A percentile compares a stretch with the other conserved stretches of the same genome.
Conservation (phyloP, 139 green algal genomes). For the Chlamydomonas incerta region DNA sequence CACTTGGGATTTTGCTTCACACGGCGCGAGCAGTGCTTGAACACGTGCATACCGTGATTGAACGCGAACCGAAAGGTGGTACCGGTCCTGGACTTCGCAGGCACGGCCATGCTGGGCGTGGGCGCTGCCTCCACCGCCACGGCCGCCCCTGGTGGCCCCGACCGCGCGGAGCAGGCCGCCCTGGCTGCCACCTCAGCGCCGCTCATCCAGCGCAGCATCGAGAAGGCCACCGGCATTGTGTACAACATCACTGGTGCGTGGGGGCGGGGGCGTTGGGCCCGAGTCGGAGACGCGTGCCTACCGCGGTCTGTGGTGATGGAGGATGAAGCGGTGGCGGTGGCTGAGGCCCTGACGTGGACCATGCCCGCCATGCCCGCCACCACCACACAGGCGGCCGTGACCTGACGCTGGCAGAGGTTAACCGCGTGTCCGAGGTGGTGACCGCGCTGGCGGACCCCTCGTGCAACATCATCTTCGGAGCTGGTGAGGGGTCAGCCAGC, state of each 20-base stretch:
- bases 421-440: slow-evolving; percentile 93
- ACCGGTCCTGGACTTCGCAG: too few species aligned
- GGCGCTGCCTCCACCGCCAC: slow-evolving; percentile 60
- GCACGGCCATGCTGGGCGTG: slow-evolving; percentile 94
- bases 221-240: slow-evolving; percentile 93
- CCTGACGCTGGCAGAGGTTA: slow-evolving; percentile 94
- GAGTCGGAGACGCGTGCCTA: too few species aligned
- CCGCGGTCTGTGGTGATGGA: too few species aligned
- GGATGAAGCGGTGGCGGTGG: too few species aligned
- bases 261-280: too few species aligned
- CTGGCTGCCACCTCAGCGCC: slow-evolving; percentile 88
- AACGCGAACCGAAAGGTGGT: too few species aligned
- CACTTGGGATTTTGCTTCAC: too few species aligned
- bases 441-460: slow-evolving; percentile 89
- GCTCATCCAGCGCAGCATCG: slow-evolving; percentile 96
- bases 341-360: too few species aligned
- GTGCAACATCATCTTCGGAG: slow-evolving; percentile 99
- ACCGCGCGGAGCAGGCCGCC: slow-evolving; percentile 80
- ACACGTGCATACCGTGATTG: too few species aligned
- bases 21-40: too few species aligned
- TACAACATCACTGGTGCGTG: slow-evolving; percentile 91
- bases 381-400: slow-evolving; percentile 77
- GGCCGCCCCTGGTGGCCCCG: slow-evolving; percentile 54
- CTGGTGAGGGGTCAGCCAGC: slow-evolving; percentile 66
- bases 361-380: too few species aligned